Evolutionary conservation across 495 filamentous ascomycete genomes (phyloP), one percentile per base, ranked within the genome.

Genomic region (Podospora pseudoanserina): DNA sequence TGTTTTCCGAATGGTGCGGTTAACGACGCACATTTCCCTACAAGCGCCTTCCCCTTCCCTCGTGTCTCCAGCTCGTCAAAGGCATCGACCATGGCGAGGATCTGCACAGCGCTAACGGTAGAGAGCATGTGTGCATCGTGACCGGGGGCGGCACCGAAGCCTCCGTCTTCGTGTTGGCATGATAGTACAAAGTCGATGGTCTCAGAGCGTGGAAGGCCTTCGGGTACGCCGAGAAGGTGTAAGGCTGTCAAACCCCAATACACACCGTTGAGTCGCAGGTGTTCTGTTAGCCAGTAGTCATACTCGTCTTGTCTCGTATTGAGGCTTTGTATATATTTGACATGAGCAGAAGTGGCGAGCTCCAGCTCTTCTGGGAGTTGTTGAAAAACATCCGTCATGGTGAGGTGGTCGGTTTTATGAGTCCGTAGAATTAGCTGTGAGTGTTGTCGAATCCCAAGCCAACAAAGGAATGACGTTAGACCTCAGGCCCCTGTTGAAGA

Each of bases 211-310:
- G 94, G 89, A 7, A 99, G 85, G 5, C 89, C 92, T 44, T 94
- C 85, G 5, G 93, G 91, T 63, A 87, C 88, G 60, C 88, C 87
- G 55, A 99, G 87, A 18, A 98, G 84, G 80, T 97, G 90, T 7
- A 98, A 85, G 16, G 94, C 90, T 3, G 88, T 94, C 65, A 99
- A 81, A 28, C 96, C 95, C 95, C 95, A 99, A 79, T 99, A 99
- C 49, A 98, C 85, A 39, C 95, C 95, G 75, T 93, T 97, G 39
- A 98, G 83, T 60, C 95, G 92, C 64, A 99, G 87, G 74, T 99
- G 95, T 79, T 97, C 93, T 5, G 96, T 98, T 71, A 97, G 85
- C 89, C 93, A 96, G 80, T 98, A 98, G 76, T 97, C 93, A 67
- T 97, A 87, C 76, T 96, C 92, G 80, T 97, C 93, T 80, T 90